A percentile compares a stretch with the other conserved stretches of the same genome.
Conservation (phyloP, 345 rosid species). For the Dipteronia dyeriana region DNA sequence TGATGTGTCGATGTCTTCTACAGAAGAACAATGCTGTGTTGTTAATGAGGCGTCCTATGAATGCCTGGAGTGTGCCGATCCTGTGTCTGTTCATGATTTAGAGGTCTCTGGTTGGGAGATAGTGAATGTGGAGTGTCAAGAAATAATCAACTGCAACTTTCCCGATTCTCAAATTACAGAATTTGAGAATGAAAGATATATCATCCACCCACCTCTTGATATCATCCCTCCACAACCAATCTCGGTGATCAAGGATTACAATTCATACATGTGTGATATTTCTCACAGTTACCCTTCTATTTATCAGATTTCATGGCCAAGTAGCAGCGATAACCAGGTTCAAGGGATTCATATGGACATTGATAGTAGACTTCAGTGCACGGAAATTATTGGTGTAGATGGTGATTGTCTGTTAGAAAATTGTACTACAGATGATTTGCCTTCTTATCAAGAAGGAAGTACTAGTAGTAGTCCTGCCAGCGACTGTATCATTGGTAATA, state of each 20-base stretch:
- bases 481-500: constrained; percentile 11
- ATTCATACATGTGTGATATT: background rate
- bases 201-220: constrained; percentile 3
- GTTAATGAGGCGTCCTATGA: constrained; percentile 24
- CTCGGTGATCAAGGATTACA: constrained; percentile 19
- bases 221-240: constrained; percentile 13
- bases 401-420: constrained; percentile 27
- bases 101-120: constrained; percentile 33
- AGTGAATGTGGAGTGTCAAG: constrained; percentile 32
- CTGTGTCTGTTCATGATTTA: constrained; percentile 12
- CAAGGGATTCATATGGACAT: constrained; percentile 21
- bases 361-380: constrained; percentile 13
- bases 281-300: constrained; percentile 11
- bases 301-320: constrained; percentile 12
- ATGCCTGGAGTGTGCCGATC: constrained; percentile 26
- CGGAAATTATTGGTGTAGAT: constrained; percentile 19
- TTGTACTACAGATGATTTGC: constrained; percentile 30
- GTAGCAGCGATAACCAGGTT: constrained; percentile 22
- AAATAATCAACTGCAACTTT: constrained; percentile 20
- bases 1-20: constrained; percentile 13
- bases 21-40: constrained; percentile 34
- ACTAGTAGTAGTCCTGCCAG: constrained; percentile 26
- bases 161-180: constrained; percentile 21
- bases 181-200: constrained; percentile 15
- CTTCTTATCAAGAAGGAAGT: constrained; percentile 27